These are phyloP conservation scores for Ophiostoma ulmi DNA, from an alignment of 2,329 filamentous ascomycete species.

Conservation along the genomic window DNA sequence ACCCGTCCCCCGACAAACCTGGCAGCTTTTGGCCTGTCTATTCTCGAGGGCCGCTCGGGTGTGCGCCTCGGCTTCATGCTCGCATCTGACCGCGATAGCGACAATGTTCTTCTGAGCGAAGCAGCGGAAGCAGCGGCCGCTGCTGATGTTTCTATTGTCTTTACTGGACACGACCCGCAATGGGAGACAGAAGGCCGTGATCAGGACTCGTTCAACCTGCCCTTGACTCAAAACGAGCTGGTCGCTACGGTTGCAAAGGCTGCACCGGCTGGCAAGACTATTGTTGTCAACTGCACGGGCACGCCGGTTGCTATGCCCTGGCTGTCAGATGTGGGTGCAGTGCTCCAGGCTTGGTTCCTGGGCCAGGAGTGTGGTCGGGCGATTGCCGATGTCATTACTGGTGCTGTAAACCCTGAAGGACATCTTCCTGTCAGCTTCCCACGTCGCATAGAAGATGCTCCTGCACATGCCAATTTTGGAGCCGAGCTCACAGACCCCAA, in stretches of 20 bases:
- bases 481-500: slow-evolving; percentile 48
- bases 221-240: slow-evolving; percentile 56
- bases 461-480: slow-evolving; percentile 68
- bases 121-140: not conserved
- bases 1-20: not conserved
- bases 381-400: slow-evolving; percentile 61
- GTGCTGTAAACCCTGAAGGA: slow-evolving; percentile 58
- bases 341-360: slow-evolving; percentile 67
- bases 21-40: slow-evolving; percentile 51
- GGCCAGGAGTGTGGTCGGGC: slow-evolving; percentile 65
- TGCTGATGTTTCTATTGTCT: slow-evolving; percentile 62
- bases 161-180: slow-evolving; percentile 69
- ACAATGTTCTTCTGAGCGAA: slow-evolving; percentile 32
- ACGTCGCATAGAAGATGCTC: slow-evolving; percentile 60
- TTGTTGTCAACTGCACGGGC: slow-evolving; percentile 64
- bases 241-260: slow-evolving; percentile 57
- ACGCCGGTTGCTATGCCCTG: slow-evolving; percentile 67
- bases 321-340: slow-evolving; percentile 57
- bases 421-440: slow-evolving; percentile 66
- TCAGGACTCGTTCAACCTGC: slow-evolving; percentile 54
- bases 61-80: slow-evolving; percentile 62
- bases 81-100: slow-evolving; percentile 54
- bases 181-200: slow-evolving; percentile 66
- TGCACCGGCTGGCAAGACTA: slow-evolving; percentile 52
- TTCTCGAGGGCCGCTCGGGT: slow-evolving; percentile 59